Percentiles rank a stretch among this genome's conserved stretches.
Evolutionary conservation across 257 asterid species (phyloP).

Genomic region (Plantago major): DNA sequence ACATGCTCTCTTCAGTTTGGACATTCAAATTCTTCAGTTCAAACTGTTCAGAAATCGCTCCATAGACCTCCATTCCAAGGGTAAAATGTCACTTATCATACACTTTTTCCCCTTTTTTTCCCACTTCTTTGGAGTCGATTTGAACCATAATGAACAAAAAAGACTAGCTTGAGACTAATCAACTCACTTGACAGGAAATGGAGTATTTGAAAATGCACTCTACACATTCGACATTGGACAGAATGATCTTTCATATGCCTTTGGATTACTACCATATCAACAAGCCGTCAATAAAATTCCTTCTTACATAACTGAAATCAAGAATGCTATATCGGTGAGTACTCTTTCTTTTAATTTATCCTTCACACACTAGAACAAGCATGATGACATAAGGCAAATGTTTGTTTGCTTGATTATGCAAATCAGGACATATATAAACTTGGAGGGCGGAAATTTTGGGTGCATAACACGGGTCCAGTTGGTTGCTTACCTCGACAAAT

Average conservation of each 20-base stretch:
- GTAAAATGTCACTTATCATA: neutral
- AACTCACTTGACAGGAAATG: neutral
- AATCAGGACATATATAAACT: neutral
- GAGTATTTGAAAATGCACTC: neutral
- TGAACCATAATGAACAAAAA: too few species aligned
- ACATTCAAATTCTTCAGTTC: slow-evolving; percentile 19
- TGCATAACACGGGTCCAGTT: slow-evolving; percentile 15
- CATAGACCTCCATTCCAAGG: slow-evolving; percentile 9
- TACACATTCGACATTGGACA: slow-evolving; percentile 9
- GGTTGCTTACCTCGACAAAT: slow-evolving; percentile 13
- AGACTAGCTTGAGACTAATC: too few species aligned
- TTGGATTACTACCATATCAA: neutral
- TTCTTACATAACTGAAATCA: slow-evolving; percentile 12
- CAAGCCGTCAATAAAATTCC: slow-evolving; percentile 5
- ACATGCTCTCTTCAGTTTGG: slow-evolving; percentile 17
- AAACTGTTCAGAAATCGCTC: slow-evolving; percentile 8
- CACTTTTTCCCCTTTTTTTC: neutral
- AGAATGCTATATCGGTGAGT: slow-evolving; percentile 4
- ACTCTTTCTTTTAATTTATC: neutral
- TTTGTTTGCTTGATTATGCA: neutral
- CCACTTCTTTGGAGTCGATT: neutral
- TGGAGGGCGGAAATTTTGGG: slow-evolving; percentile 14
- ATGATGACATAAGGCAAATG: neutral
- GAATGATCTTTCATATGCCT: neutral
- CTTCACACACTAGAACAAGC: neutral